Evolutionary conservation across 306 rosid species (phyloP), one percentile per base, ranked within the genome.

Genomic region (Malus asiatica): DNA sequence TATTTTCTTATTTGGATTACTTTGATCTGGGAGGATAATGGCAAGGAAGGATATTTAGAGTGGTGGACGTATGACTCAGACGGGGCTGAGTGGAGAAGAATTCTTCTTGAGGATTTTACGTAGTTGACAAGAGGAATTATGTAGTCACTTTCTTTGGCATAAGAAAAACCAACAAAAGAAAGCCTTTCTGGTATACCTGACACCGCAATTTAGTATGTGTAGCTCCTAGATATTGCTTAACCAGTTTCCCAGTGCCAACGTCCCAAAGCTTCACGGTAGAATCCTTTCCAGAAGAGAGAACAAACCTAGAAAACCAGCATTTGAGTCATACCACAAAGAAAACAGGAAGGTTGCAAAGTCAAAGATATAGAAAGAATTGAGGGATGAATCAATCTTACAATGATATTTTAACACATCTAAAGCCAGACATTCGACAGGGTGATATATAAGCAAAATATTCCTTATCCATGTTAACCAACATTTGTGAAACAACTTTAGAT

Each of bases 231-330:
- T 91, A 94, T 70, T 94, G 97, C 78, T 85, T 94, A 71, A 91
- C 85, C 85, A 89, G 78, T 88, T 89, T 94, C 82, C 98, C 98
- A 72, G 91, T 86, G 64, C 91, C 86, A n/a, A 90, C 95, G 71
- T 94, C 97, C 96, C 97, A 91, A 65, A 94, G 96, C 78, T 91
- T 91, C 76, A 87, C 85, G 5, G 91, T 79, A 20, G 98, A 91
- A 78, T 94, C 98, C 86, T 94, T 94, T 59, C 98, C 97, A n/a
- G 89, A 89, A 32, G 98, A 88, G 53, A 94, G 96, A 81, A 94
- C 84, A 72, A 83, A 91, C 93, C 98, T 94, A 76, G 73, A 84
- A 79, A 80, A 51, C 65, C 16, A 30, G 74, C 70, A 42, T 58
- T 65, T 23, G 67, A 70, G 83, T 83, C 74, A 77, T 51, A 52